Base-by-base conservation (phyloP, 148 eudicot species). In the Camellia sinensis region DNA sequence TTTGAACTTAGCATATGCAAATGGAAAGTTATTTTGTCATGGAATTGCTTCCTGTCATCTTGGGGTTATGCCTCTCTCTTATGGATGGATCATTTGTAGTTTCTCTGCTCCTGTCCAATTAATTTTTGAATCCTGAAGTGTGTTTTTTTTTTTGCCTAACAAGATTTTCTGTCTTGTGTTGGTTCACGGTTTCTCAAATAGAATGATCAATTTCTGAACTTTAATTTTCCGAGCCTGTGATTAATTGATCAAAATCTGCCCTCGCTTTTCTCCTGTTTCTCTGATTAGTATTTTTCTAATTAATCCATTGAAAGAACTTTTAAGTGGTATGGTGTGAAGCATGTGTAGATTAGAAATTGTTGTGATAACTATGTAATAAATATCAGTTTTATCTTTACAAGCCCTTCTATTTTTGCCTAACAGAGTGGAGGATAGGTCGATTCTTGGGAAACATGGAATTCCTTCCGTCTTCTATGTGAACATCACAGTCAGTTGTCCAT, bases 401-500 rank as follows among this genome's bases (percentile, higher is more conserved):
- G 21, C 65, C 53, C 22, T 81, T 40, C 70, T 57, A 18, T 21
- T 15, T 74, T 29, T 75, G 8, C 64, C 41, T 52, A 61, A 68
- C 84, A 93, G 97, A 89, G 70, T 75, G 90, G 82, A 71, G 89
- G 83, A 65, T 88, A 86, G 68, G 63, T 80, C 56, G 99, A 97
- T 83, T 94, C 97, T 76, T 97, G 99, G 99, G 95, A 97, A 85
- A 80, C 92, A 19, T 97, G 99, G 99, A 97, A 97, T 90, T 87
- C 86, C 46, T 94, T 92, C 75, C 95, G 98, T 75, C 88, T 85
- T 71, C 91, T 94, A 10, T 94, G 99, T 88, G 99, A 94, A 84
- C 98, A 94, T 81, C 96, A 84, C 74, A 92, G 84, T 82, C 98
- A 91, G 85, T 89, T 97, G 73, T 92, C 98, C 56, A 82, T 97